Base-by-base conservation (phyloP, 75 land plant species). In the Pinus taeda region DNA sequence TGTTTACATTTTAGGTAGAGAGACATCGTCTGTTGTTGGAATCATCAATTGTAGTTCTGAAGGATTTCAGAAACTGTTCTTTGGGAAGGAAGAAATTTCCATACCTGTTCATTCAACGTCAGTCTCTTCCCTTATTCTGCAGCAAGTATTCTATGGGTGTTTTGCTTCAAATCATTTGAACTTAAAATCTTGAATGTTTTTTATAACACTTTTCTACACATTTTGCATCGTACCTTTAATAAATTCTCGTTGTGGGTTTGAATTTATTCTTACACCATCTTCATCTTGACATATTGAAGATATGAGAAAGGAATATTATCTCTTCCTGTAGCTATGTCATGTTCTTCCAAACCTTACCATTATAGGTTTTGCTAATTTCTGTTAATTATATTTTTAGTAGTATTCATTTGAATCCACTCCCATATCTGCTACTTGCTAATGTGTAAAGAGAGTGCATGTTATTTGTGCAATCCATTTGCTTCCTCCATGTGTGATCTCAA, bases 21-120 rank as follows among this genome's bases (percentile, higher is more conserved):
- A 96, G 76, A 90, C 87, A 15, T 97, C 98, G n/a, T 96, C 98
- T 57, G 97, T 96, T 75, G 98, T 97, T 79, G 98, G 98, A 76
- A 90, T 96, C 26, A 89, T 96, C 55, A 94, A 96, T 74, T 97
- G 97, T 30, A 97, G 98, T 59, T 76, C 97, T 12, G 98, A 96
- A 66, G 98, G 98, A 21, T 96, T 96, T 79, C 98, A 96, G 74
- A 96, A 96, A 85, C 91, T 96, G 13, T 96, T 96, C 78, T 96
- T 96, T 75, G 98, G 98, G 74, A 97, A 96, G 67, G 98, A 96
- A 78, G 98, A 96, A 83, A 96, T 96, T 77, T 97, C 98, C 49
- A 93, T 96, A 39, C 98, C 98, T 9, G 98, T 96, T 26, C 95
- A 96, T 81, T 83, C 90, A 30, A 81, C 80, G 90, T 91, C 59